These are phyloP conservation scores for Ramichloridium luteum DNA, from an alignment of 2,329 filamentous ascomycete genomes.

Conservation along the genomic window DNA sequence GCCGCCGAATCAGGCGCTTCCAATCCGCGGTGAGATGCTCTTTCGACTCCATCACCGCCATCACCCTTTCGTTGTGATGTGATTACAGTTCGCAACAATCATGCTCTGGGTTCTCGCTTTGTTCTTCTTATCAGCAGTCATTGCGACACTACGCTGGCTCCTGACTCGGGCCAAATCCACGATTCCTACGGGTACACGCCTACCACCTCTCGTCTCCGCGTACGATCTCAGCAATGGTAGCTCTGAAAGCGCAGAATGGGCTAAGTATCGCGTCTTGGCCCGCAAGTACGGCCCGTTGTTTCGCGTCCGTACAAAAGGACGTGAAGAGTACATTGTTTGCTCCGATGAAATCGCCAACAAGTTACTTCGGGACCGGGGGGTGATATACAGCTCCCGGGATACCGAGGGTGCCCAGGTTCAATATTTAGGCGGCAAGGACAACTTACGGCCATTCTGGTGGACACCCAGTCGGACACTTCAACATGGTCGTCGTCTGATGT, in stretches of 20 bases:
- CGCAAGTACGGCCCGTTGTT: background rate
- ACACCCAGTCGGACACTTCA: slow-evolving; percentile 19
- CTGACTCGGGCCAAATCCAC: too few species aligned
- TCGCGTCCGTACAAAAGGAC: background rate
- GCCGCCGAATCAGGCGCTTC: too few species aligned
- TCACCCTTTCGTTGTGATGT: too few species aligned
- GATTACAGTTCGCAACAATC: too few species aligned
- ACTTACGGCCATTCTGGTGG: slow-evolving; percentile 21
- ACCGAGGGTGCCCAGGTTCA: slow-evolving; percentile 12
- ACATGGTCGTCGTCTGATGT: slow-evolving; percentile 24
- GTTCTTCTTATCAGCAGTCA: too few species aligned
- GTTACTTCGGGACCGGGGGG: slow-evolving; percentile 30
- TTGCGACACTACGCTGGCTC: too few species aligned
- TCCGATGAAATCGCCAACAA: slow-evolving; percentile 31
- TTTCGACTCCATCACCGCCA: too few species aligned
- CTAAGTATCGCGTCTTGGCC: too few species aligned
- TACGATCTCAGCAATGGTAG: background rate
- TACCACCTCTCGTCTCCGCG: background rate
- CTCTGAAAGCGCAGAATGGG: too few species aligned
- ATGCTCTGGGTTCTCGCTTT: too few species aligned
- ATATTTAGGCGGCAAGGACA: slow-evolving; percentile 3
- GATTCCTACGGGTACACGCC: background rate
- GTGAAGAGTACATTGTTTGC: background rate
- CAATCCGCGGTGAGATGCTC: too few species aligned
- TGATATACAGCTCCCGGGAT: slow-evolving; percentile 28